phyloP scores from a whole-genome alignment of 2,329 filamentous ascomycete species.

The Colletotrichum somersetense region DNA sequence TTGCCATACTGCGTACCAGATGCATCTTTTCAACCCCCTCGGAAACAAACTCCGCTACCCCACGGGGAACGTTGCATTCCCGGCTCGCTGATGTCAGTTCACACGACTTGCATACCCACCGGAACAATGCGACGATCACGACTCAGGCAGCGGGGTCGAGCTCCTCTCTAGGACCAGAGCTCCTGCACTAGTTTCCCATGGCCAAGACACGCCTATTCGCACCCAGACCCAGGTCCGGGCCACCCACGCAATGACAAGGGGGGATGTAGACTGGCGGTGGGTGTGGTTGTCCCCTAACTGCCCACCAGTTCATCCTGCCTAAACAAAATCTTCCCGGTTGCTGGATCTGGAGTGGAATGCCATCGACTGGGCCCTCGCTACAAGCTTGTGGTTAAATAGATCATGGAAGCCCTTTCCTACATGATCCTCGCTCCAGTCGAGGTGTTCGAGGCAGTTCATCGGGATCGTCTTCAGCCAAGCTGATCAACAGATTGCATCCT shows the following conservation, averaged over 20 bases:
- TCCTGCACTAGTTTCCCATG: background rate
- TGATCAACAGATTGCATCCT: slow-evolving; percentile 15
- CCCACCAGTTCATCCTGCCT: slow-evolving; percentile 21
- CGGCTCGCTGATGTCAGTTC: slow-evolving; percentile 7
- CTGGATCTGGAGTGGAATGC: background rate
- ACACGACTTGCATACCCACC: slow-evolving; percentile 20
- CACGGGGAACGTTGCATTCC: slow-evolving; percentile 38
- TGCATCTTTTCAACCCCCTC: slow-evolving; percentile 4
- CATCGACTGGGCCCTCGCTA: background rate
- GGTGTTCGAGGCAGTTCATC: slow-evolving; percentile 15
- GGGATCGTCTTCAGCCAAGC: slow-evolving; percentile 34
- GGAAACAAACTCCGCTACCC: slow-evolving; percentile 31
- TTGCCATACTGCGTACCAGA: slow-evolving; percentile 15
- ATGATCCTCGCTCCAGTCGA: slow-evolving; percentile 1
- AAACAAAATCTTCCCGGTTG: background rate
- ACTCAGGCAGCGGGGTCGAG: slow-evolving; percentile 29
- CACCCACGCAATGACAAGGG: slow-evolving; percentile 18
- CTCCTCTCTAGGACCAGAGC: background rate
- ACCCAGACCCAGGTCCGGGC: slow-evolving; percentile 12
- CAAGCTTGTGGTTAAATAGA: slow-evolving; percentile 28
- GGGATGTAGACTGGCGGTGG: slow-evolving; percentile 19
- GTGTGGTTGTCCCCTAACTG: slow-evolving; percentile 7
- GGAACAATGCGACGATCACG: slow-evolving; percentile 21
- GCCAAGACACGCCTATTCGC: slow-evolving; percentile 16
- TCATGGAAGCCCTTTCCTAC: slow-evolving; percentile 12